These are phyloP conservation scores for Saksenaea vasiformis DNA, from an alignment of 371 early-diverging fungal species.

Conservation along the genomic window DNA sequence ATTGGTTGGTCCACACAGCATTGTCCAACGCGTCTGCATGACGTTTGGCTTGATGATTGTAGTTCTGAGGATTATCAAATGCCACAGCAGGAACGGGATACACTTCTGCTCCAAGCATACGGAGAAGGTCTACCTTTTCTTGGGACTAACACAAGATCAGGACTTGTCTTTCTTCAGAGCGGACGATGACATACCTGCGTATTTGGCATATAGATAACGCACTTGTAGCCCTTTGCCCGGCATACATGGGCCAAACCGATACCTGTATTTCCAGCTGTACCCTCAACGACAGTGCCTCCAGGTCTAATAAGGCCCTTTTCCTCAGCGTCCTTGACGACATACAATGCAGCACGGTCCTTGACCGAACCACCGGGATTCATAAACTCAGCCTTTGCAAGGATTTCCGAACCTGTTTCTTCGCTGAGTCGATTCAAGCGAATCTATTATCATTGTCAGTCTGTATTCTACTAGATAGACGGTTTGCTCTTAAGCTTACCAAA, in stretches of 20 bases:
- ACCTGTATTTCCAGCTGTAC: conserved; percentile 97
- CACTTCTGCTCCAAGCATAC: conserved; percentile 92
- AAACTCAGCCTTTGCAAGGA: conserved; percentile 94
- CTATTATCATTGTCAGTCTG: conserved; percentile 31
- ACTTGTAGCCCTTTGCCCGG: conserved; percentile 92
- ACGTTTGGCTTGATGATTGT: conserved; percentile 92
- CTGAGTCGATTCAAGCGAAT: conserved; percentile 76
- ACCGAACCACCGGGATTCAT: conserved; percentile 99
- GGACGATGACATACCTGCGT: conserved; percentile 68
- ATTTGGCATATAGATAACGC: conserved; percentile 97
- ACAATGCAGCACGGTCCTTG: conserved; percentile 95
- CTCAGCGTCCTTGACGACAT: conserved; percentile 93
- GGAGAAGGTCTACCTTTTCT: conserved; percentile 91
- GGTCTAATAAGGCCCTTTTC: conserved; percentile 79
- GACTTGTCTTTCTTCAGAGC: background rate
- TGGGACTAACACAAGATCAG: conserved; percentile 60
- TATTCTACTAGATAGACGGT: background rate
- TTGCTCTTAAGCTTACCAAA: conserved; percentile 57
- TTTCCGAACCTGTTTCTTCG: conserved; percentile 85
- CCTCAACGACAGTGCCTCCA: conserved; percentile 95
- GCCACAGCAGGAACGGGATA: conserved; percentile 89
- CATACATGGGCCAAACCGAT: conserved; percentile 97
- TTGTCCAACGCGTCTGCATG: conserved; percentile 81
- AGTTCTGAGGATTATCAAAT: conserved; percentile 90
- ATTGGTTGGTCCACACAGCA: conserved; percentile 97